Conservation (phyloP, 1,139 yeast genomes). For the Blastobotrys malaysiensis region DNA sequence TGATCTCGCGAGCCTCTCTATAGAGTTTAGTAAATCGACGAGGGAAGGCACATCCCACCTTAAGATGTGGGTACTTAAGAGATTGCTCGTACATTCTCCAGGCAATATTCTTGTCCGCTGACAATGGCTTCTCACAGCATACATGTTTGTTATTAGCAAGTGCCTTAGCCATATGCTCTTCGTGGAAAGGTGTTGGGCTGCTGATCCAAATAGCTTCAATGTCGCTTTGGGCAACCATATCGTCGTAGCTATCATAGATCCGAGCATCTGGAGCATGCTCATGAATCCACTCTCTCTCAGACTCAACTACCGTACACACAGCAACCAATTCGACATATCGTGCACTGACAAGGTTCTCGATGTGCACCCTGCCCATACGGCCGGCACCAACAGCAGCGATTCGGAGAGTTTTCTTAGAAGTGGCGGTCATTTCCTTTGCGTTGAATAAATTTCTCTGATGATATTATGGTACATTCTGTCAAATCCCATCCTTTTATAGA, state of each 20-base stretch:
- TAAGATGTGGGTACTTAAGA: slow-evolving; percentile 16
- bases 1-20: slow-evolving; percentile 14
- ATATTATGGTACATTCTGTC: no score
- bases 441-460: no score
- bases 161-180: slow-evolving; percentile 17
- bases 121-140: slow-evolving; percentile 21
- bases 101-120: slow-evolving; percentile 11
- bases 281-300: slow-evolving; percentile 16
- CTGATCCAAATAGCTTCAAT: slow-evolving; percentile 18
- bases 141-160: slow-evolving; percentile 18
- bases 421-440: no score
- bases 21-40: slow-evolving; percentile 15
- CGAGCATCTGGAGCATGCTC: slow-evolving; percentile 12
- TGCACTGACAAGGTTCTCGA: slow-evolving; percentile 12
- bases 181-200: slow-evolving; percentile 19
- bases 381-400: slow-evolving; percentile 20
- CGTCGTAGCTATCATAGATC: slow-evolving; percentile 16
- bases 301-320: slow-evolving; percentile 14
- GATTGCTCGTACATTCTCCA: slow-evolving; percentile 15
- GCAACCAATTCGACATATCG: slow-evolving; percentile 15
- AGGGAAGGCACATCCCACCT: slow-evolving; percentile 19
- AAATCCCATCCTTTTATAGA: no score
- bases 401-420: slow-evolving; percentile 1
- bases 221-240: slow-evolving; percentile 11
- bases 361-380: slow-evolving; percentile 18